These are phyloP conservation scores for Penicillium sp. DNA, from an alignment of 2,329 filamentous ascomycete species.

Conservation along the genomic window DNA sequence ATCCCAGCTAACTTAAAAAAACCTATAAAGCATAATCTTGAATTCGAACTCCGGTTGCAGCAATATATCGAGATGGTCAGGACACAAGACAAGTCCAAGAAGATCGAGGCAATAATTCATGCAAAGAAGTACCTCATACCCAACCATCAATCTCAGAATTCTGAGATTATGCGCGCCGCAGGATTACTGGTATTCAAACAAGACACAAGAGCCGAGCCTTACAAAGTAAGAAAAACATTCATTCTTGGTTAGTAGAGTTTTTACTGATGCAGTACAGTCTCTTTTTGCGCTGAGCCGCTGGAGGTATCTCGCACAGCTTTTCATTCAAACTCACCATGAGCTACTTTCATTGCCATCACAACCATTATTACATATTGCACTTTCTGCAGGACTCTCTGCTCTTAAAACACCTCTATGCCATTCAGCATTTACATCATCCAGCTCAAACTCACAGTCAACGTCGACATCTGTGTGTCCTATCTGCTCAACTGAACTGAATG, in stretches of 20 bases:
- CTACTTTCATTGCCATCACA: slow-evolving; percentile 79
- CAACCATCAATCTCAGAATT: slow-evolving; percentile 66
- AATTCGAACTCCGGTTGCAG: slow-evolving; percentile 90
- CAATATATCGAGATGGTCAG: slow-evolving; percentile 92
- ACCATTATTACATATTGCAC: slow-evolving; percentile 84
- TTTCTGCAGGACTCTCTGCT: slow-evolving; percentile 86
- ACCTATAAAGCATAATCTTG: slow-evolving; percentile 70
- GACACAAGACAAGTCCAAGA: slow-evolving; percentile 61
- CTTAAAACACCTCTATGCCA: slow-evolving; percentile 96
- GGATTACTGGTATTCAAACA: slow-evolving; percentile 76
- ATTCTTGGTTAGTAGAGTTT: neutral
- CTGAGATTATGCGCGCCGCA: slow-evolving; percentile 69
- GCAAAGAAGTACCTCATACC: slow-evolving; percentile 77
- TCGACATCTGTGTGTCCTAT: slow-evolving; percentile 86
- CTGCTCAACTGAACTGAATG: slow-evolving; percentile 92
- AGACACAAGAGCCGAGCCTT: slow-evolving; percentile 59
- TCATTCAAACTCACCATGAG: slow-evolving; percentile 80
- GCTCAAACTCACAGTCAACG: slow-evolving; percentile 54
- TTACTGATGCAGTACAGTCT: slow-evolving; percentile 46
- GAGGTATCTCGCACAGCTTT: slow-evolving; percentile 72
- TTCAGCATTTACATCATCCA: slow-evolving; percentile 60
- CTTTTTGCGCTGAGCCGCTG: slow-evolving; percentile 75
- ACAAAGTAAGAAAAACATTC: slow-evolving; percentile 49
- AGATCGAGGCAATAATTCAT: slow-evolving; percentile 75
- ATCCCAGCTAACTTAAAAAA: neutral